phyloP scores from a whole-genome alignment of 139 green algal genomes.

The Diplosphaera chodatii region DNA sequence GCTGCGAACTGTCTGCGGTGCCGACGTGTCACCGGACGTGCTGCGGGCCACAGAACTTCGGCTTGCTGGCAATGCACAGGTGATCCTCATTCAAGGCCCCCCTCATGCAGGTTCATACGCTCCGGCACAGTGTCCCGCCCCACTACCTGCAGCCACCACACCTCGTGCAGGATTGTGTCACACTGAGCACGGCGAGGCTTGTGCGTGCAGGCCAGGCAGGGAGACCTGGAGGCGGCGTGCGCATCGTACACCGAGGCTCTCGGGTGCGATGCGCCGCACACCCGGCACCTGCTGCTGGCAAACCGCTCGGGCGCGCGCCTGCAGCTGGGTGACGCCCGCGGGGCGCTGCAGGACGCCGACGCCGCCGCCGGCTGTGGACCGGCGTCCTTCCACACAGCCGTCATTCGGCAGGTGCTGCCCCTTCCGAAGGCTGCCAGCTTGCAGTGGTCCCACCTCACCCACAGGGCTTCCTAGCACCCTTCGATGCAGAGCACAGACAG shows the following conservation, averaged over 20 bases:
- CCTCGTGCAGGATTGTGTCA: too few species aligned
- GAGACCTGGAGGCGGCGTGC: neutral
- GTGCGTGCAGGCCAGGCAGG: conserved; percentile 21
- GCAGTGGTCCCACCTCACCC: too few species aligned
- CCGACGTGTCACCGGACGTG: conserved; percentile 20
- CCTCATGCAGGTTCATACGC: too few species aligned
- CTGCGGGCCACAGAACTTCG: conserved; percentile 40
- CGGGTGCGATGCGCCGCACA: conserved; percentile 5
- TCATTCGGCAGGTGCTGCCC: conserved; percentile 39
- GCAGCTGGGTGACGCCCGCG: conserved; percentile 31
- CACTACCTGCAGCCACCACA: too few species aligned
- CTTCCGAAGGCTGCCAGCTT: too few species aligned
- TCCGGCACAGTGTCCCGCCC: too few species aligned
- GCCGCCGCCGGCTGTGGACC: conserved; percentile 33
- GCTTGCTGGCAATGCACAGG: conserved; percentile 45
- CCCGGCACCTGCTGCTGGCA: conserved; percentile 44
- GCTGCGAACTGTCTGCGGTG: conserved; percentile 11
- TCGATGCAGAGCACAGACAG: too few species aligned
- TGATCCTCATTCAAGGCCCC: too few species aligned
- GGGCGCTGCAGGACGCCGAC: conserved; percentile 37
- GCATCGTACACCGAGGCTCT: conserved; percentile 9
- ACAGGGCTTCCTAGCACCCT: too few species aligned
- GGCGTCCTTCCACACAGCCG: conserved; percentile 39
- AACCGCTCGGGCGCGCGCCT: conserved; percentile 43
- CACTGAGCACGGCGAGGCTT: too few species aligned